Evolutionary conservation across 306 rosid genomes (phyloP).

Genomic region (Glycine latifolia): DNA sequence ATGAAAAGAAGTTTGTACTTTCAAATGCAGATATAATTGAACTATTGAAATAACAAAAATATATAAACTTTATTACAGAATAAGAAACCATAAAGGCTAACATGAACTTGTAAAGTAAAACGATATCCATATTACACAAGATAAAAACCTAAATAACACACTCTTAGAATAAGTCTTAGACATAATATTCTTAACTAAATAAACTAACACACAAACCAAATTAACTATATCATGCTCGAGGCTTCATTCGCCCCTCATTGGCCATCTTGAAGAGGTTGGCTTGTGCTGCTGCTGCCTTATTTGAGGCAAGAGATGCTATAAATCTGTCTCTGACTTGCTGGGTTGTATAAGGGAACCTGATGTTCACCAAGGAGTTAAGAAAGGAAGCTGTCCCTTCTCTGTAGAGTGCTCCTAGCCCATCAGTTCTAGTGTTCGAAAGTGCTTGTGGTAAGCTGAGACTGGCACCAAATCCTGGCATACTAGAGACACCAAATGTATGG

Average conservation of each 20-base stretch:
- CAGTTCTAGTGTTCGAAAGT: constrained; percentile 81
- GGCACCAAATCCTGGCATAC: constrained; percentile 64
- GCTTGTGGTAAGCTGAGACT: constrained; percentile 72
- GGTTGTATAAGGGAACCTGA: constrained; percentile 74
- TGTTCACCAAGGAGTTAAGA: constrained; percentile 83
- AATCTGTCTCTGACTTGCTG: constrained; percentile 82
- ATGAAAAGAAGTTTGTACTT: neutral
- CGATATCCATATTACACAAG: constrained; percentile 43
- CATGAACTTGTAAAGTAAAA: constrained; percentile 46
- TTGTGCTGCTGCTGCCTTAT: constrained; percentile 77
- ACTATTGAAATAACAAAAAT: constrained; percentile 1
- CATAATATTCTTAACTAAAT: constrained; percentile 33
- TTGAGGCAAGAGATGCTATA: constrained; percentile 64
- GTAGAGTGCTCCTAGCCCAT: constrained; percentile 78
- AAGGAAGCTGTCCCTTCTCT: constrained; percentile 90
- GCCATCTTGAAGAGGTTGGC: constrained; percentile 83
- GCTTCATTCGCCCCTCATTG: constrained; percentile 75
- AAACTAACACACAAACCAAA: constrained; percentile 31
- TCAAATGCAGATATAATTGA: constrained; percentile 29
- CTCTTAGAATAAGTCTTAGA: constrained; percentile 43
- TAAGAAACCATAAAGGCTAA: constrained; percentile 45
- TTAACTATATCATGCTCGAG: constrained; percentile 56
- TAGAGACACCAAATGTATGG: constrained; percentile 62
- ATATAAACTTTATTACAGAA: constrained; percentile 42
- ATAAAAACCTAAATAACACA: constrained; percentile 51